A percentile compares a stretch with the other conserved stretches of the same genome.
These are phyloP conservation scores for Tulasnella sp. DNA, from an alignment of 768 basidiomycete species.

Conservation along the genomic window DNA sequence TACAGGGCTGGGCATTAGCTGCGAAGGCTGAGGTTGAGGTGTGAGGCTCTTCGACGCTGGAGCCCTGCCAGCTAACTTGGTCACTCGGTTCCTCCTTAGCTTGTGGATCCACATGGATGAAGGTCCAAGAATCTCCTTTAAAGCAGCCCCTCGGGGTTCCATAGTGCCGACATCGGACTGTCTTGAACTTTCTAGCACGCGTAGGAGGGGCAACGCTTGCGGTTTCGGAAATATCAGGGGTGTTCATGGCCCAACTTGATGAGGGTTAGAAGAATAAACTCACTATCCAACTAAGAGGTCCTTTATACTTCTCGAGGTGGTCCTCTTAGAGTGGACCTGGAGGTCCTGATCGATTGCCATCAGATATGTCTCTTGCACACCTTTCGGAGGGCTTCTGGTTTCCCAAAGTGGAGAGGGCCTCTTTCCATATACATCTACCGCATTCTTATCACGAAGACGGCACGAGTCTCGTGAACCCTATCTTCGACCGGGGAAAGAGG, in stretches of 20 bases:
- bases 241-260: not conserved
- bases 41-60: not conserved
- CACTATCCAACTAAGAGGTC: not conserved
- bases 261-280: not conserved
- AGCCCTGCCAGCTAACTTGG: no score
- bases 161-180: not conserved
- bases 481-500: no score
- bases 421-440: no score
- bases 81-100: not conserved
- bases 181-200: not conserved
- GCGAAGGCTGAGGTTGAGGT: not conserved
- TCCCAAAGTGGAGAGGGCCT: no score
- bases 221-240: not conserved
- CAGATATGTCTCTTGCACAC: no score
- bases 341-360: no score
- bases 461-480: no score
- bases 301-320: not conserved
- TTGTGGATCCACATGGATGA: not conserved
- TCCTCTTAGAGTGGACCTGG: not conserved
- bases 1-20: not conserved
- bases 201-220: not conserved
- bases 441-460: no score
- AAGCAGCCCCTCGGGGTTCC: not conserved
- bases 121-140: not conserved
- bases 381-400: no score